Conservation (phyloP, 441 rosid genomes). For the Brassica balearica region DNA sequence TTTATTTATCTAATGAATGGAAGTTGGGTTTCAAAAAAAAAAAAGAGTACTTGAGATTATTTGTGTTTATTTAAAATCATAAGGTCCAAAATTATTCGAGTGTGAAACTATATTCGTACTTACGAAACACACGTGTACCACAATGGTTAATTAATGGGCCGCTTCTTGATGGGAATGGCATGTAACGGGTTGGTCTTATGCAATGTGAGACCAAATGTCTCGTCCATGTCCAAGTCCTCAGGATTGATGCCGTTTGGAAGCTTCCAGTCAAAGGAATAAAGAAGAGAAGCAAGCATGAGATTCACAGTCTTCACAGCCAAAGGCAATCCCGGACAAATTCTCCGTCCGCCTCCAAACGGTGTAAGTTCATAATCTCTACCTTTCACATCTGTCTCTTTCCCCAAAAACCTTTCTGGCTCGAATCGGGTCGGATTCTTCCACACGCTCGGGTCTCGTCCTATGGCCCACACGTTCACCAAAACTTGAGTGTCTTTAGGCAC, state of each 20-base stretch:
- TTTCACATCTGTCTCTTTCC: conserved; percentile 42
- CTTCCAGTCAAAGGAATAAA: conserved; percentile 46
- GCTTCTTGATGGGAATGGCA: conserved; percentile 39
- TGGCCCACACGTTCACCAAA: conserved; percentile 55
- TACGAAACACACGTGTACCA: not conserved
- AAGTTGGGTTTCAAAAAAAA: no score
- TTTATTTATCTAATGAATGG: no score
- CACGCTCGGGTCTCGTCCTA: conserved; percentile 49
- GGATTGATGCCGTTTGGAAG: conserved; percentile 37
- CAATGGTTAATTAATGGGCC: not conserved
- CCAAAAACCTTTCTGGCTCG: conserved; percentile 56
- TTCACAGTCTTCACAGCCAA: conserved; percentile 42
- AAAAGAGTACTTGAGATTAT: not conserved
- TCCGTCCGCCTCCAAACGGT: conserved; percentile 54
- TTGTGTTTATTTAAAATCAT: not conserved
- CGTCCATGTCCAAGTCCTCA: conserved; percentile 37
- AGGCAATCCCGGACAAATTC: conserved; percentile 57
- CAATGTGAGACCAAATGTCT: conserved; percentile 26
- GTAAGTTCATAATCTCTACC: conserved; percentile 45
- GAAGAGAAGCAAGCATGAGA: conserved; percentile 39
- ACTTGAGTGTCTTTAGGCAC: conserved; percentile 24
- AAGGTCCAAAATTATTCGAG: not conserved
- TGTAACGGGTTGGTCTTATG: conserved; percentile 37
- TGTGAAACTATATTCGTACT: conserved; percentile 5
- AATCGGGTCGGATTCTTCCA: conserved; percentile 53